Conservation (phyloP, 129 eudicot species). For the Pulicaria dysenterica region DNA sequence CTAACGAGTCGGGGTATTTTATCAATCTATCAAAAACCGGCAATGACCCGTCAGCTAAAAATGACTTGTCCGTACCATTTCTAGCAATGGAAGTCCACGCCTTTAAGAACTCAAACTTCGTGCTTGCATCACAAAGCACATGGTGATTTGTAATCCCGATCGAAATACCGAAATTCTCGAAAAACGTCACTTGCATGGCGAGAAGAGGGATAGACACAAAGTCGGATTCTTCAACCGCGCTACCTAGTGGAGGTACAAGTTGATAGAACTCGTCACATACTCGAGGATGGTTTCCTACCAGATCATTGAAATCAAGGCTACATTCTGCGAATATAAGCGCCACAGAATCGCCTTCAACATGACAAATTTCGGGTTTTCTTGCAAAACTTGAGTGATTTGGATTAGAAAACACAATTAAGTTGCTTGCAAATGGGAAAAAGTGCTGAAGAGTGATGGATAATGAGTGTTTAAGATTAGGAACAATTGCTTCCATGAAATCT, state of each 20-base stretch:
- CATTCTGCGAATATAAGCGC: constrained; percentile 35
- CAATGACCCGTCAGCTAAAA: constrained; percentile 2
- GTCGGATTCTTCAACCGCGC: neutral
- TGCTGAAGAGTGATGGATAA: constrained; percentile 51
- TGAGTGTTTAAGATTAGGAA: constrained; percentile 48
- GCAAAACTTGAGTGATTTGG: neutral
- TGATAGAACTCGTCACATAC: constrained; percentile 31
- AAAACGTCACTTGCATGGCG: constrained; percentile 46
- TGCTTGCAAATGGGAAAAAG: constrained; percentile 46
- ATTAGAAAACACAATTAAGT: constrained; percentile 28
- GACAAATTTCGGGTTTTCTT: constrained; percentile 34
- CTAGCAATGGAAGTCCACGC: constrained; percentile 44
- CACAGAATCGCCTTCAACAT: constrained; percentile 40
- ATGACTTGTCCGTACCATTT: constrained; percentile 8
- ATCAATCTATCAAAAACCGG: constrained; percentile 42
- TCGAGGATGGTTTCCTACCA: constrained; percentile 35
- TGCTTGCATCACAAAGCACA: constrained; percentile 45
- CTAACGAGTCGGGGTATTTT: constrained; percentile 26
- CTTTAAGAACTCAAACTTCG: constrained; percentile 37
- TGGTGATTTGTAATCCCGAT: constrained; percentile 49
- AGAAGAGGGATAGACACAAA: constrained; percentile 31
- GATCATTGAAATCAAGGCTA: constrained; percentile 26
- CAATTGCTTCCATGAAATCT: constrained; percentile 30
- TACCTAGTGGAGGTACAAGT: constrained; percentile 41
- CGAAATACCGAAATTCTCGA: constrained; percentile 38